Evolutionary conservation across 768 basidiomycete genomes (phyloP).

Genomic region (Strobilomyces echinocephalus): DNA sequence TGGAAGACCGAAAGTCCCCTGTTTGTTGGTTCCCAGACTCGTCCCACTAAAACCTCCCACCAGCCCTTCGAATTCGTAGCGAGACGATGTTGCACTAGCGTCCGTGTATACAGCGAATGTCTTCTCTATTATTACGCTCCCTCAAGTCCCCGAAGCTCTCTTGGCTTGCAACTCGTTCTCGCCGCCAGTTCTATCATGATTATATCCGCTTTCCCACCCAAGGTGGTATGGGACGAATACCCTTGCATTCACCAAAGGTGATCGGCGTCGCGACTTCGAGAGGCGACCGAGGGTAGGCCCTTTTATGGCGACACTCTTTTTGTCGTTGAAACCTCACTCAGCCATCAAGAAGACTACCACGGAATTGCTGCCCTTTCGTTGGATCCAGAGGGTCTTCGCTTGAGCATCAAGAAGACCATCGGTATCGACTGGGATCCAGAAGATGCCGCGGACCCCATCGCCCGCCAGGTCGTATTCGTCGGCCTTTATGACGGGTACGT

Average conservation of each 20-base stretch:
- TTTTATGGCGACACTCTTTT: neutral
- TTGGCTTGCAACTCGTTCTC: constrained; percentile 9
- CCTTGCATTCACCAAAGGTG: constrained; percentile 70
- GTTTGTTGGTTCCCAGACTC: too few species aligned
- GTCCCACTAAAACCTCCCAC: constrained; percentile 17
- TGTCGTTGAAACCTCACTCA: constrained; percentile 29
- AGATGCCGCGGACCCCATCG: constrained; percentile 46
- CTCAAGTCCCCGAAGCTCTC: constrained; percentile 15
- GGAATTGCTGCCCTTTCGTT: constrained; percentile 72
- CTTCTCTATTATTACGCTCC: constrained; percentile 22
- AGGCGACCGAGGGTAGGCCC: constrained; percentile 62
- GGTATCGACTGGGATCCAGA: constrained; percentile 71
- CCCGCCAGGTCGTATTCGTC: constrained; percentile 76
- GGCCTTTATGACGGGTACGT: constrained; percentile 89
- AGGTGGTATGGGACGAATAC: constrained; percentile 63
- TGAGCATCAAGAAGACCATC: constrained; percentile 57
- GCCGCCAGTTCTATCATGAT: constrained; percentile 54
- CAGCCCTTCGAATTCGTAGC: constrained; percentile 10
- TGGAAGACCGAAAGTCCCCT: too few species aligned
- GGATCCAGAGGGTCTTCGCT: constrained; percentile 66
- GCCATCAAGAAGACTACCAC: constrained; percentile 89
- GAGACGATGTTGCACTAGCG: constrained; percentile 29
- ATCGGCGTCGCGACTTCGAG: constrained; percentile 73
- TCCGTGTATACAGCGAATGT: constrained; percentile 27
- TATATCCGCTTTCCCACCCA: constrained; percentile 52